Evolutionary conservation across 768 basidiomycete genomes (phyloP), one percentile per base, ranked within the genome.

Genomic region (Cyclocybe aegerita): DNA sequence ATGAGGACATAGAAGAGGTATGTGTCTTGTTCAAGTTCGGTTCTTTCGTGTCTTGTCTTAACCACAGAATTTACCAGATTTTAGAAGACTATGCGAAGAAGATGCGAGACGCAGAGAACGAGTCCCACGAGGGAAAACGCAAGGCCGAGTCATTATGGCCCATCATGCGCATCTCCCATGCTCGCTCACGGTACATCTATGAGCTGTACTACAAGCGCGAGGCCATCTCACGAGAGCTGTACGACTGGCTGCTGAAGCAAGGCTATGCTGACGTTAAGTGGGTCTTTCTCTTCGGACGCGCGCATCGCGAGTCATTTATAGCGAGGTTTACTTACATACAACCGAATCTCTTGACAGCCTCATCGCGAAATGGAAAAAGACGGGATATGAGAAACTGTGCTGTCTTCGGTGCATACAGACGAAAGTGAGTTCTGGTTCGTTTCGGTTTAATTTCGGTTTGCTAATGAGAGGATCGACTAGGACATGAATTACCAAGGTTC

Each of bases 401-500:
- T 99, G 97, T 64, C 71, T 98, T 45, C 78, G 97, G 39, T 99
- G 97, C 68, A 98, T 99, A 49, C 96, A 98, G 70, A 95, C 93
- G 3, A 83, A 82, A 72, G 93, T 88, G 58, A 43, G 57, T 52
- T n/a, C 33, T 31, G 12, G 39, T n/a, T 43, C 9, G 15, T 32
- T 39, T 17, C 14, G 16, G 46, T 39, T 14, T 56, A 36, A 31
- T 49, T 38, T 39, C 12, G 10, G 32, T 17, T 52, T 11, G 23
- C 38, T 53, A 14, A 43, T 34, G 10, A 47, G 55, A 23, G 44
- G 34, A 23, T 23, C 23, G 23, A 43, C 2, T 52, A 95, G 93
- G 97, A 98, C 68, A 98, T 98, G 96, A 98, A 98, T 72, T 98
- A 98, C 64, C 90, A 94, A 75, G 97, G 96, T 9, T 96, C 93